phyloP scores from a whole-genome alignment of 768 basidiomycete genomes.

The Hebeloma cylindrosporum region DNA sequence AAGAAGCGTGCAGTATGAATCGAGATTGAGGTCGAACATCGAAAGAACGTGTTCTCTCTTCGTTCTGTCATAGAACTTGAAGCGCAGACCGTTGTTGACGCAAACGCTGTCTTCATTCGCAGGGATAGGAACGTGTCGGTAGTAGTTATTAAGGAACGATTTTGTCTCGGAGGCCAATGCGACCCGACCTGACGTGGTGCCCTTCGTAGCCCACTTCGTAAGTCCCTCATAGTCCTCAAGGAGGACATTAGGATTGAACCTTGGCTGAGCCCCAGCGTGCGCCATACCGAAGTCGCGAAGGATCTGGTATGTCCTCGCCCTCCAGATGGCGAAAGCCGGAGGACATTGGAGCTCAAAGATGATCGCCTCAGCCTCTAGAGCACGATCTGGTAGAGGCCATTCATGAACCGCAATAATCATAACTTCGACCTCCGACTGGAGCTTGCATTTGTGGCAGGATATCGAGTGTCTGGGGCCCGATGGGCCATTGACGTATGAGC shows the following conservation, averaged over 20 bases:
- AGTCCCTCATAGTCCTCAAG: constrained; percentile 11
- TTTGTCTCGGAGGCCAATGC: constrained; percentile 37
- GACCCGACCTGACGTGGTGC: constrained; percentile 23
- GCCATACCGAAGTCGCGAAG: constrained; percentile 35
- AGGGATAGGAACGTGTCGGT: constrained; percentile 19
- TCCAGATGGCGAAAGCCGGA: constrained; percentile 41
- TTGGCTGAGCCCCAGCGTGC: neutral
- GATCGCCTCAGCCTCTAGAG: constrained; percentile 24
- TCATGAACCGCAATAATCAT: constrained; percentile 40
- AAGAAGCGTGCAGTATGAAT: constrained; percentile 27
- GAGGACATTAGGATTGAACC: neutral
- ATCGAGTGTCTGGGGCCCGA: neutral
- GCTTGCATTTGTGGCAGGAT: constrained; percentile 30
- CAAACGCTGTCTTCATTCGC: constrained; percentile 16
- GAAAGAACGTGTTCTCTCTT: constrained; percentile 9
- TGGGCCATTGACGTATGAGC: constrained; percentile 7
- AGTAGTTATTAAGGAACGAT: constrained; percentile 34
- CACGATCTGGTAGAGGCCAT: constrained; percentile 43
- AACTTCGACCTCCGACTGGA: constrained; percentile 5
- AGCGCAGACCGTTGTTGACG: constrained; percentile 30
- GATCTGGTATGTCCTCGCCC: constrained; percentile 38
- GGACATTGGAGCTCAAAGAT: constrained; percentile 47
- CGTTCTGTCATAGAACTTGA: constrained; percentile 29
- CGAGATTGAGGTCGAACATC: constrained; percentile 19
- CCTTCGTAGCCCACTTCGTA: constrained; percentile 8